Evolutionary conservation across 2,329 filamentous ascomycete species (phyloP), one percentile per base, ranked within the genome.

Genomic region (Pestalotiopsis sp.): DNA sequence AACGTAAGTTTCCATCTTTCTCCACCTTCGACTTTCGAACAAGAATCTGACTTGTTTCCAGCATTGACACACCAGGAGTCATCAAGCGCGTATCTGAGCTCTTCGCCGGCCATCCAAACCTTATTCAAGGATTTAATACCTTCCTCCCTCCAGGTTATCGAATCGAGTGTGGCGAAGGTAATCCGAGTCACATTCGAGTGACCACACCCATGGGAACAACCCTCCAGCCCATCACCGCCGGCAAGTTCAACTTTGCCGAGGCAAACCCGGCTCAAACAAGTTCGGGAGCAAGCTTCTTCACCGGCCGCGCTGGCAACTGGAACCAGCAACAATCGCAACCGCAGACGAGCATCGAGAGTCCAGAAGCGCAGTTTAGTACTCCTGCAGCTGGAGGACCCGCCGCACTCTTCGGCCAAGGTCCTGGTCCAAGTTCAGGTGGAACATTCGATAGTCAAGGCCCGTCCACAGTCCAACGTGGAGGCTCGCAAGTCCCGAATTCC

Each of bases 191-290:
- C 3, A 99, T 99, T 72, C 88, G 97, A 72, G 96, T 99, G 17
- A 99, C 96, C 0, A 99, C 96, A 0, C 96, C 96, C 0, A 97
- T 97, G 85, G 96, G 96, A n/a, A 98, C 95, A 2, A 98, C 94
- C 12, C 93, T 97, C 2, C 92, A 95, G 74, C 94, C 94, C 11
- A 97, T 98, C 81, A 91, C 85, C 0, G 83, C 85, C 12, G 82
- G 87, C 66, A 82, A 81, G 12, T 79, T 79, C 41, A 85, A 86
- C 69, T 64, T 57, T 14, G 78, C 80, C 38, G 87, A 89, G 3
- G 78, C 80, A 1, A 73, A 76, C 7, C 80, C 82, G 59, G 74
- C 77, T 3, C 79, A 81, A 25, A 71, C 79, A 4, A 79, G 77
- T 5, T 73, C 79, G 20, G 80, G 77, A 59, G 83, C 83, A 69